Evolutionary conservation across 306 rosid genomes (phyloP), one percentile per base, ranked within the genome.

Genomic region (Vigna reflexopilosa): DNA sequence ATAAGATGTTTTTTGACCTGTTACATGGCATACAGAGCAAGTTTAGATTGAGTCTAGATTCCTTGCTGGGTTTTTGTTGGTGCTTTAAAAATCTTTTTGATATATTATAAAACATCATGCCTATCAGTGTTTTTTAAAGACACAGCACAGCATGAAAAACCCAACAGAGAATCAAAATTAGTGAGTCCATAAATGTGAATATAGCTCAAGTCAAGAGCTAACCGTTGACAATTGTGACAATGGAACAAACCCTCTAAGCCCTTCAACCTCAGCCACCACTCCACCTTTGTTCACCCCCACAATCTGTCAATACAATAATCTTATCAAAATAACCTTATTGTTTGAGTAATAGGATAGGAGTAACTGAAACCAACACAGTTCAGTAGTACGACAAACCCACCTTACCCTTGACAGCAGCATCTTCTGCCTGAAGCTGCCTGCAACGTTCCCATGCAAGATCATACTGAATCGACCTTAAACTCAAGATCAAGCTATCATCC

Each of bases 151-250:
- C 28, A 26, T 26, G 34, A 30, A 30, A 30, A 30, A 30, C 34
- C 5, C 34, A 30, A 30, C 4, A 4, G 34, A 30, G 34, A 30
- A 30, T 30, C 34, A 3, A 30, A 30, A 30, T 4, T 4, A 2
- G 51, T 9, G 62, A 45, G 66, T 73, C 48, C 54, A 48, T 66
- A 78, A 78, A 48, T 73, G 24, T 76, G 30, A 69, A 57, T 48
- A 16, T 12, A 17, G 81, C 78, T 54, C 4, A 17, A 17, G 59
- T 54, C 14, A 72, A 79, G 86, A 72, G 75, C 94, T 89, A 74
- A 92, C 98, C 89, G 97, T 62, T 70, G 98, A 90, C 77, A 94
- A 72, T 80, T 92, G 98, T 24, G 97, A 94, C 91, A 94, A 92
- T 34, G 98, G 98, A 86, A 94, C 93, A 86, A 94, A 94, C 15